A percentile compares a stretch with the other conserved stretches of the same genome.
These are phyloP conservation scores for Xerocomellus chrysenteron DNA, from an alignment of 768 basidiomycete species.

Conservation along the genomic window DNA sequence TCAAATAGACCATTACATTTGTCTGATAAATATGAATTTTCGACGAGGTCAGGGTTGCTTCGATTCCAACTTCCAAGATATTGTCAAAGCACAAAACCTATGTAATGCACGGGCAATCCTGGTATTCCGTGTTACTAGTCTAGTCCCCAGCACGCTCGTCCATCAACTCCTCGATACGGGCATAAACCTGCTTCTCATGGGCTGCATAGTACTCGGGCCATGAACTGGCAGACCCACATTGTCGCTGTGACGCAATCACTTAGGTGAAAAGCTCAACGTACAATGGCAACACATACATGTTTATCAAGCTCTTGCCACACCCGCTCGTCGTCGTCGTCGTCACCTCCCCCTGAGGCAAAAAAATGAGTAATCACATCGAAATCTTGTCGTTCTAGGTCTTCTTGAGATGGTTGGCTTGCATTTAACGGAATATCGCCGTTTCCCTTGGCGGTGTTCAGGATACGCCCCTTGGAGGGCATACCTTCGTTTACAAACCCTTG, in stretches of 20 bases:
- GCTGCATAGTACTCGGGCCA: slow-evolving; percentile 56
- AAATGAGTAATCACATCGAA: slow-evolving; percentile 53
- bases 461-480: neutral
- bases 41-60: neutral
- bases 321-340: slow-evolving; percentile 45
- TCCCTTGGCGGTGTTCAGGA: neutral
- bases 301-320: slow-evolving; percentile 51
- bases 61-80: neutral
- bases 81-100: slow-evolving; percentile 4
- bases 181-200: slow-evolving; percentile 41
- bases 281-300: slow-evolving; percentile 37
- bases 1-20: slow-evolving; percentile 15
- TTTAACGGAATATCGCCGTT: neutral
- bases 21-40: neutral
- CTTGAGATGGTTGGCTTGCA: slow-evolving; percentile 1
- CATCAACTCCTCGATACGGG: slow-evolving; percentile 38
- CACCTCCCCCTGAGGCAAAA: slow-evolving; percentile 52
- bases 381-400: slow-evolving; percentile 36
- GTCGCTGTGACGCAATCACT: slow-evolving; percentile 29
- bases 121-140: neutral
- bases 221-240: slow-evolving; percentile 39
- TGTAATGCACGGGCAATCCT: neutral
- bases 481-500: neutral
- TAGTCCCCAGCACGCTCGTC: slow-evolving; percentile 15
- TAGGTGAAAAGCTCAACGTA: neutral